Percentiles rank a stretch among this genome's conserved stretches.
Evolutionary conservation across 116 monocot genomes (phyloP).

Genomic region (Papilionanthe hybrid): DNA sequence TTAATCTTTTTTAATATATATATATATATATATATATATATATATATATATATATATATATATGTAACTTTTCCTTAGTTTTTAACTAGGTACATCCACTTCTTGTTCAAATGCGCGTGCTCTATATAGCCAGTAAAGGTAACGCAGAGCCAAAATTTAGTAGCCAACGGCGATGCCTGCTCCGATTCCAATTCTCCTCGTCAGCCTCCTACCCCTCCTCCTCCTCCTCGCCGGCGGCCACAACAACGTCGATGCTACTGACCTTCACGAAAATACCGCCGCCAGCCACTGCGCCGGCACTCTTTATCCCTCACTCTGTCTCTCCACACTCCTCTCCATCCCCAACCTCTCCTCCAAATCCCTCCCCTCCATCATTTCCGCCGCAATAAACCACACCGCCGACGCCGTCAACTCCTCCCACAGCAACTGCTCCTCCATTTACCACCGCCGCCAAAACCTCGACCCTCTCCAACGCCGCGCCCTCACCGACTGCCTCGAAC

Average conservation of each 20-base stretch:
- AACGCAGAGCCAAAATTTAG: no score
- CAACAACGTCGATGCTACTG: not conserved
- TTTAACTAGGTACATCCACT: no score
- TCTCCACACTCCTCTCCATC: slow-evolving; percentile 8
- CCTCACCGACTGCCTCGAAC: slow-evolving; percentile 19
- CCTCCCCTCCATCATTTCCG: slow-evolving; percentile 13
- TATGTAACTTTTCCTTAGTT: no score
- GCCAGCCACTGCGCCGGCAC: slow-evolving; percentile 11
- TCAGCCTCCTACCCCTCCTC: not conserved
- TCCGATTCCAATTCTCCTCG: not conserved
- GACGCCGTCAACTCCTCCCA: slow-evolving; percentile 8
- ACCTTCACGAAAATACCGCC: not conserved
- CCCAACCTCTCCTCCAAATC: slow-evolving; percentile 12
- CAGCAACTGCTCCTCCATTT: slow-evolving; percentile 8
- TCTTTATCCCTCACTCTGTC: slow-evolving; percentile 13
- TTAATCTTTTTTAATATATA: no score
- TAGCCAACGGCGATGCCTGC: no score
- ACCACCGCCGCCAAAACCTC: not conserved
- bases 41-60: no score
- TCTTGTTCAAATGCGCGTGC: no score
- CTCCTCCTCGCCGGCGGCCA: not conserved
- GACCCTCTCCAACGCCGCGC: slow-evolving; percentile 12
- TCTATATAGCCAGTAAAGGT: no score
- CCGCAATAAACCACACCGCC: slow-evolving; percentile 14
- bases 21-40: no score